phyloP scores from a whole-genome alignment of 2,329 filamentous ascomycete species.

The Aspergillus sp. region DNA sequence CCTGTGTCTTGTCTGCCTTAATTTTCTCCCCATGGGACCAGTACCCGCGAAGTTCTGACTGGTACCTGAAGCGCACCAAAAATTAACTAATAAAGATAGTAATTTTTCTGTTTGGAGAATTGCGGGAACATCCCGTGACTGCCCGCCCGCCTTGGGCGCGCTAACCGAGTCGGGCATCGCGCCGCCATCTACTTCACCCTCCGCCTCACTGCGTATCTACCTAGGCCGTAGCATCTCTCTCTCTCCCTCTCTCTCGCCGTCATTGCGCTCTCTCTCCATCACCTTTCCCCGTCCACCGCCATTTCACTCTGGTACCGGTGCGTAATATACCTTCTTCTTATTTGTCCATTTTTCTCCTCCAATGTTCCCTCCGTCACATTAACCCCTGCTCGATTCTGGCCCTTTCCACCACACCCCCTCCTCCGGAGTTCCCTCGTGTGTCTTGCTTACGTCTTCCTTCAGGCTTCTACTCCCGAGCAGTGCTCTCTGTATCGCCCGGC shows the following conservation, averaged over 20 bases:
- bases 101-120: background rate
- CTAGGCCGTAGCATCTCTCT: constrained; percentile 12
- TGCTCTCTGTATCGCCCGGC: constrained; percentile 11
- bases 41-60: no score
- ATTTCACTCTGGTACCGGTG: constrained; percentile 23
- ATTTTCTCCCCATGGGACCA: no score
- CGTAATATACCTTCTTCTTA: constrained; percentile 15
- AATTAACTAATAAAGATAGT: background rate
- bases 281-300: constrained; percentile 20
- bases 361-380: constrained; percentile 15
- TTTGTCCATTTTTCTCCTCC: constrained; percentile 13
- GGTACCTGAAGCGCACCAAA: no score
- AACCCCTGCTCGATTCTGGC: constrained; percentile 17
- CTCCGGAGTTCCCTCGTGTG: constrained; percentile 15
- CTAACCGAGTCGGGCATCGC: constrained; percentile 29
- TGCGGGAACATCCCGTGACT: constrained; percentile 33
- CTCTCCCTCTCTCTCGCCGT: constrained; percentile 19
- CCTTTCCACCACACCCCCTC: constrained; percentile 5
- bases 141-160: constrained; percentile 9
- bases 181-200: constrained; percentile 28
- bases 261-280: background rate
- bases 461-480: constrained; percentile 24
- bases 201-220: constrained; percentile 27
- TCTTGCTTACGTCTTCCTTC: constrained; percentile 21
- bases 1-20: no score